Evolutionary conservation across 192 early-diverging fungal genomes (phyloP).

Genomic region (Oehlia diaphana): DNA sequence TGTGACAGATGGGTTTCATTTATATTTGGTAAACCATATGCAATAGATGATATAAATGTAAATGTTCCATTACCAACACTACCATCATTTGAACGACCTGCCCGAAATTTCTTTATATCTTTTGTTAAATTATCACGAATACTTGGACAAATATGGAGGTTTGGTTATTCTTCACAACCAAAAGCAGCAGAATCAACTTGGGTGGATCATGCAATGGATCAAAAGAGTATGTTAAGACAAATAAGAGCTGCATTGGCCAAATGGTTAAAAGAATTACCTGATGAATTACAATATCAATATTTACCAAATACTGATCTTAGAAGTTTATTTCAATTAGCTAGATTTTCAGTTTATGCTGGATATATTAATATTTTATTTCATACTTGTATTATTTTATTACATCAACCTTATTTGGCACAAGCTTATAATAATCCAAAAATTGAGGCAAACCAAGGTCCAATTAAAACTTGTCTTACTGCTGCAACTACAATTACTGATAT

Average conservation of each 20-base stretch:
- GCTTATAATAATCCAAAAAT: slow-evolving; percentile 14
- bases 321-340: slow-evolving; percentile 13
- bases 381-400: slow-evolving; percentile 27
- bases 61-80: slow-evolving; percentile 25
- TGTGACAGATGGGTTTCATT: slow-evolving; percentile 22
- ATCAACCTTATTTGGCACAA: slow-evolving; percentile 28
- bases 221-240: slow-evolving; percentile 23
- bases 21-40: slow-evolving; percentile 15
- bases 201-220: slow-evolving; percentile 17
- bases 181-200: slow-evolving; percentile 16
- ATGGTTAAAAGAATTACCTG: slow-evolving; percentile 32
- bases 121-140: slow-evolving; percentile 25
- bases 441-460: slow-evolving; percentile 5
- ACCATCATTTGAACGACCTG: not conserved
- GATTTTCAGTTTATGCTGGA: slow-evolving; percentile 19
- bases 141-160: slow-evolving; percentile 29
- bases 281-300: slow-evolving; percentile 34
- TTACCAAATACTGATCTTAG: slow-evolving; percentile 14
- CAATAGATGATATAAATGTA: slow-evolving; percentile 13
- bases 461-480: slow-evolving; percentile 25
- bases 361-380: slow-evolving; percentile 30
- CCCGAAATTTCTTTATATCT: slow-evolving; percentile 18
- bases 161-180: slow-evolving; percentile 31
- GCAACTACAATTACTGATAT: slow-evolving; percentile 28
- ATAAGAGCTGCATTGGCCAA: slow-evolving; percentile 19